These are phyloP conservation scores for Hansenula lynferdii DNA, from an alignment of 1,139 yeast genomes.

Conservation along the genomic window DNA sequence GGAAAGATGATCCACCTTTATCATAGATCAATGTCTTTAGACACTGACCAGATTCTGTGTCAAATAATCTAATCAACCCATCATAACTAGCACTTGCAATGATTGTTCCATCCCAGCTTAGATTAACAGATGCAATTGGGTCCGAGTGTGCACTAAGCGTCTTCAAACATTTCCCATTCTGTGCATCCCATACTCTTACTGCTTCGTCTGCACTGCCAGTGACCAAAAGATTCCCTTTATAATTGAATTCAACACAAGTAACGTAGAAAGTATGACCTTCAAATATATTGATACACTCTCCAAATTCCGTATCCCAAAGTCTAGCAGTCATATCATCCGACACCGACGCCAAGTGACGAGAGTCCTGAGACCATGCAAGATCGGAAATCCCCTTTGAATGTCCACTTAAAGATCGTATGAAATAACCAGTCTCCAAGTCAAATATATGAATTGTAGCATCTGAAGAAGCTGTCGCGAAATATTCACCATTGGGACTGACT, in stretches of 20 bases:
- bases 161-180: slow-evolving; percentile 63
- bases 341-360: slow-evolving; percentile 72
- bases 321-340: slow-evolving; percentile 84
- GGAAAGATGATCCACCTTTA: slow-evolving; percentile 65
- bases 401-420: slow-evolving; percentile 41
- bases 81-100: slow-evolving; percentile 88
- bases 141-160: slow-evolving; percentile 93
- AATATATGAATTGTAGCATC: slow-evolving; percentile 42
- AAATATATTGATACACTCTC: slow-evolving; percentile 52
- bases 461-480: slow-evolving; percentile 54
- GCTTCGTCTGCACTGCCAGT: slow-evolving; percentile 92
- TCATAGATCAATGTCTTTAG: slow-evolving; percentile 78
- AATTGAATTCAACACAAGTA: slow-evolving; percentile 64
- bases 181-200: slow-evolving; percentile 84
- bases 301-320: slow-evolving; percentile 57
- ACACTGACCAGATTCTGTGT: slow-evolving; percentile 86
- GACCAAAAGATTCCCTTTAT: slow-evolving; percentile 72
- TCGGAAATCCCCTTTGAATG: slow-evolving; percentile 71
- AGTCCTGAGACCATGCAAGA: slow-evolving; percentile 71
- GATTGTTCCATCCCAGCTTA: slow-evolving; percentile 77
- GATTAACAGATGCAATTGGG: slow-evolving; percentile 72
- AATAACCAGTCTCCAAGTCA: slow-evolving; percentile 28
- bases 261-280: slow-evolving; percentile 87
- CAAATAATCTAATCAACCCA: slow-evolving; percentile 84
- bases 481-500: slow-evolving; percentile 61